phyloP scores from a whole-genome alignment of 1,284 basidiomycete genomes.

The Leccinum glutinopallens region DNA sequence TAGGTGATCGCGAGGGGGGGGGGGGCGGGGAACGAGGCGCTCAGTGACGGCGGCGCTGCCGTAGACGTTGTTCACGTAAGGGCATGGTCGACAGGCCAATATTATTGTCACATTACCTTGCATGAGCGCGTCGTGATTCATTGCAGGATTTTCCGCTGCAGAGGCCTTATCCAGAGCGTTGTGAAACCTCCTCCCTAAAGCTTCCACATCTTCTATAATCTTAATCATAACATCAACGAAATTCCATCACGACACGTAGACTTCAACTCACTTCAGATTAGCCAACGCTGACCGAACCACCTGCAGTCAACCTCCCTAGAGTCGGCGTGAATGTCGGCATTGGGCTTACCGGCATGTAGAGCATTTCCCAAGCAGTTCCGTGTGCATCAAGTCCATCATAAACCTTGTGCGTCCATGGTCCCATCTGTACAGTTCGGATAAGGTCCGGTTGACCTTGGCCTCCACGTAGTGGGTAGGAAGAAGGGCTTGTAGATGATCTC shows the following conservation, averaged over 20 bases:
- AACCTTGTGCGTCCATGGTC: conserved; percentile 95
- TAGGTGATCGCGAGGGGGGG: background rate
- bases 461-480: conserved; percentile 87
- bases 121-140: conserved; percentile 53
- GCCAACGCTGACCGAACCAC: too few relatives aligned
- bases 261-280: too few relatives aligned
- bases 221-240: too few relatives aligned
- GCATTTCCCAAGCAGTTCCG: conserved; percentile 96
- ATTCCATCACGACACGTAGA: too few relatives aligned
- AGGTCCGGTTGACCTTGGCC: conserved; percentile 81
- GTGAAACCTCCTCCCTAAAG: conserved; percentile 53
- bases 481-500: conserved; percentile 77
- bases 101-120: conserved; percentile 46
- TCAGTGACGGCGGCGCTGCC: too few relatives aligned
- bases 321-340: background rate
- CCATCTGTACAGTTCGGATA: conserved; percentile 95
- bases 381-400: conserved; percentile 94
- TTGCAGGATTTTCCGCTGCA: conserved; percentile 56
- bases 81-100: too few relatives aligned
- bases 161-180: conserved; percentile 58
- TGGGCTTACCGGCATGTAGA: conserved; percentile 83
- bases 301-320: background rate
- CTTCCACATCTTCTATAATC: conserved; percentile 57
- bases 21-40: background rate
- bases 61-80: background rate